Evolutionary conservation across 1,139 yeast species (phyloP).

Genomic region (Yamadazyma epiphylla): DNA sequence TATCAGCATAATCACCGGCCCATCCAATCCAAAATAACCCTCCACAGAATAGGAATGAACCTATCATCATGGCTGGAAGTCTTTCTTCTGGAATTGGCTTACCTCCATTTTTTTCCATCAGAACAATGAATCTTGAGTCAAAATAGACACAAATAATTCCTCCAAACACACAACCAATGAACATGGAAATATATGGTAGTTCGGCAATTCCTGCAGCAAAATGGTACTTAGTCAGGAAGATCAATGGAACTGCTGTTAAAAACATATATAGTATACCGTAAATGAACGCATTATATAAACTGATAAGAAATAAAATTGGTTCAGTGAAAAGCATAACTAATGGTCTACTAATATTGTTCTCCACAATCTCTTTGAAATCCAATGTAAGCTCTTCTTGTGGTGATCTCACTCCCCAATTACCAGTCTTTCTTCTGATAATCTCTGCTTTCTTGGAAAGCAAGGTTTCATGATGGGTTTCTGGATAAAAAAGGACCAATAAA

Average conservation of each 20-base stretch:
- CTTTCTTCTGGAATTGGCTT: slow-evolving; percentile 74
- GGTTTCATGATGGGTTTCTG: slow-evolving; percentile 47
- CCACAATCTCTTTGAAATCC: slow-evolving; percentile 56
- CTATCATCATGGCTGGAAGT: slow-evolving; percentile 66
- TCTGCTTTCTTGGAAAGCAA: slow-evolving; percentile 59
- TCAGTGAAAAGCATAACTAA: slow-evolving; percentile 61
- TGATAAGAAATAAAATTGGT: slow-evolving; percentile 63
- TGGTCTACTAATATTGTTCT: slow-evolving; percentile 69
- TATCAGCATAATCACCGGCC: slow-evolving; percentile 67
- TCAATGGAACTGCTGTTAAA: slow-evolving; percentile 72
- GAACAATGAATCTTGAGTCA: slow-evolving; percentile 18
- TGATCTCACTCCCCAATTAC: slow-evolving; percentile 78
- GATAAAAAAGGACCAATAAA: slow-evolving; percentile 24
- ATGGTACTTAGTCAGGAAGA: slow-evolving; percentile 58
- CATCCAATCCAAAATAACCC: slow-evolving; percentile 83
- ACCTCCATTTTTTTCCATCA: slow-evolving; percentile 43
- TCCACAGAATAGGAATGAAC: slow-evolving; percentile 63
- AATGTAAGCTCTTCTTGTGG: slow-evolving; percentile 70
- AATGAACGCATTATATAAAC: slow-evolving; percentile 75
- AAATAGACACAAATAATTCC: slow-evolving; percentile 35
- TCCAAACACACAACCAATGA: slow-evolving; percentile 57
- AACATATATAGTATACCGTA: slow-evolving; percentile 76
- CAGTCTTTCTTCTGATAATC: slow-evolving; percentile 47
- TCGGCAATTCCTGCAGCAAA: slow-evolving; percentile 51
- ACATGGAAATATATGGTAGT: slow-evolving; percentile 57